Evolutionary conservation across 768 basidiomycete genomes (phyloP).

Genomic region (Ramaria sp.): DNA sequence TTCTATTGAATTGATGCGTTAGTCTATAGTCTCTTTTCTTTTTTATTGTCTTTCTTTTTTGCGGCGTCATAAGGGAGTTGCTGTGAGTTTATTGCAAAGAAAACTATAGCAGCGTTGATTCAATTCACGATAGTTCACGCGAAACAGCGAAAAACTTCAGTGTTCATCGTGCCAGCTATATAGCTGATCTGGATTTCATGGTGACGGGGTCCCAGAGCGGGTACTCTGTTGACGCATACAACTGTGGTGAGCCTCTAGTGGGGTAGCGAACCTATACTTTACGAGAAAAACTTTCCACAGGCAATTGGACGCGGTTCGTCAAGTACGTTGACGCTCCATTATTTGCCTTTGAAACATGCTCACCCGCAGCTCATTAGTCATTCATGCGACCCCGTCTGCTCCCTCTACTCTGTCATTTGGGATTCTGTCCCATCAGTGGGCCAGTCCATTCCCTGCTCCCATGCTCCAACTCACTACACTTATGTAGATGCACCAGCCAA

Average conservation of each 20-base stretch:
- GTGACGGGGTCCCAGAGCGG: slow-evolving; percentile 19
- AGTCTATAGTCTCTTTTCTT: background rate
- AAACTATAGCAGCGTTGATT: background rate
- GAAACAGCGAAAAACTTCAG: background rate
- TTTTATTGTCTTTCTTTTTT: too few species aligned
- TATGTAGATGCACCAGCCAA: slow-evolving; percentile 41
- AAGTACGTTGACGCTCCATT: slow-evolving; percentile 35
- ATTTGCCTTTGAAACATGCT: background rate
- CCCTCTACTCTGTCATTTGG: slow-evolving; percentile 48
- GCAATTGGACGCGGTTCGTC: slow-evolving; percentile 69
- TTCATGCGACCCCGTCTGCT: slow-evolving; percentile 52
- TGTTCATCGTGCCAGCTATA: slow-evolving; percentile 31
- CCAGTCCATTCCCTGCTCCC: background rate
- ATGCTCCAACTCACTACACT: background rate
- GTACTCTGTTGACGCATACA: slow-evolving; percentile 48
- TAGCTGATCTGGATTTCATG: slow-evolving; percentile 53
- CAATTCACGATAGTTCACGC: background rate
- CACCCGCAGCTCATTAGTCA: slow-evolving; percentile 33
- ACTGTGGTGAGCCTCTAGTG: slow-evolving; percentile 30
- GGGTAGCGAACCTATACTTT: background rate
- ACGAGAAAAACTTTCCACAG: slow-evolving; percentile 14
- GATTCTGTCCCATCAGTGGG: slow-evolving; percentile 32
- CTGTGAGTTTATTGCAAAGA: background rate
- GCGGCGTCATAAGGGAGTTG: background rate
- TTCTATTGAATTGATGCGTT: background rate